phyloP scores from a whole-genome alignment of 2,329 filamentous ascomycete genomes.

The Alternaria sp. region DNA sequence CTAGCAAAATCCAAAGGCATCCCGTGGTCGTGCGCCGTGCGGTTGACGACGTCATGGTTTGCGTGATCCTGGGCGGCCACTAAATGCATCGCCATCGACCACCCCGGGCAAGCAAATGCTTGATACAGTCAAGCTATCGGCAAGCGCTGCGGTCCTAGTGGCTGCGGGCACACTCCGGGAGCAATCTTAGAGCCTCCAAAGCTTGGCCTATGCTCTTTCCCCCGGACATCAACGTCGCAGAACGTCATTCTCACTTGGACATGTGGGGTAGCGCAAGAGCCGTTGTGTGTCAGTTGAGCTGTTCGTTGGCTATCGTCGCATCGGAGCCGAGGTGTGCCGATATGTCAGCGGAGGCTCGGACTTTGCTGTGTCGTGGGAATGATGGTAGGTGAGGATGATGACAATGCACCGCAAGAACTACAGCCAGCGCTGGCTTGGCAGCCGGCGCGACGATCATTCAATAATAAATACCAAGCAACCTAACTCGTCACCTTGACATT shows the following conservation, averaged over 20 bases:
- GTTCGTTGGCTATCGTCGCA: neutral
- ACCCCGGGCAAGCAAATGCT: constrained; percentile 8
- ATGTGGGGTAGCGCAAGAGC: constrained; percentile 3
- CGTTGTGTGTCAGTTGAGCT: neutral
- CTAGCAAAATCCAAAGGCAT: neutral
- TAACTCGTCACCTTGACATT: neutral
- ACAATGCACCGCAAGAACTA: neutral
- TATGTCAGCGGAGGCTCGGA: neutral
- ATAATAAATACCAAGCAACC: neutral
- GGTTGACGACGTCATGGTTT: constrained; percentile 9
- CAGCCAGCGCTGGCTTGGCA: neutral
- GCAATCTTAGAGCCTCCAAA: constrained; percentile 7
- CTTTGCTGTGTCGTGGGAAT: neutral
- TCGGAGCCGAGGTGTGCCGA: neutral
- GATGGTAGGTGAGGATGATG: constrained; percentile 2
- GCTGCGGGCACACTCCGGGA: constrained; percentile 4
- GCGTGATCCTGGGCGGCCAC: neutral
- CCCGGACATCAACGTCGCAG: constrained; percentile 3
- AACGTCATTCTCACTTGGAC: constrained; percentile 6
- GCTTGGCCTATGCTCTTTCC: constrained; percentile 1
- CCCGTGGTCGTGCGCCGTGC: neutral
- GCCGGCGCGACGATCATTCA: neutral
- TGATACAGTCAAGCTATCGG: constrained; percentile 3
- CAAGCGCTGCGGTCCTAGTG: constrained; percentile 6
- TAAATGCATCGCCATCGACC: neutral